Evolutionary conservation across 2,329 filamentous ascomycete genomes (phyloP), one percentile per base, ranked within the genome.

Genomic region (Lachnellula suecica): DNA sequence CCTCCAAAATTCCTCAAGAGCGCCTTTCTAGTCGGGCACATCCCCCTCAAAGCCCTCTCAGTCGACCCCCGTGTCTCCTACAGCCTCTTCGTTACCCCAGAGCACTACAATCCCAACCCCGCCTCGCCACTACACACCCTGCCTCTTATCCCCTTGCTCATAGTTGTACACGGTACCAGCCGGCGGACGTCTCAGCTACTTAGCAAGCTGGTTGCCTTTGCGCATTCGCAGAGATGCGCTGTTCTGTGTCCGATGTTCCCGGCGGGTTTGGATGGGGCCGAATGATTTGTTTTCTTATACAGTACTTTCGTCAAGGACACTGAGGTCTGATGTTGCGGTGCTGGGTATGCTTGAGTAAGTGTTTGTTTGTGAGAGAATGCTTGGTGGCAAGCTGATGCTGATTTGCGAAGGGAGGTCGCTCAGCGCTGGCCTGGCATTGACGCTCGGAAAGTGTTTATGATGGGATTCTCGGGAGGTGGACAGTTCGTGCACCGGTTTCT

Each of bases 401-500:
- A n/a, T n/a, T n/a, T n/a, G n/a, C n/a, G n/a, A n/a, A n/a, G n/a
- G n/a, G 67, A 69, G 54, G 57, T 69, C 4, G 53, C 56, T 8
- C 4, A 25, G 4, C 51, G 63, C 15, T 68, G 64, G 64, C 63
- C 62, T 1, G 66, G 63, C 3, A 64, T 69, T 37, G 56, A 58
- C 2, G 65, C 63, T 3, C 45, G 60, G 4, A 64, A 61, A 35
- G 27, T 68, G 19, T 66, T 62, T 43, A 31, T 69, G 7, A 58
- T 62, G 53, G 68, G 66, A 1, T 69, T 65, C 35, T 67, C 65
- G 6, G 67, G 64, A 0, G 68, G 66, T 19, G 67, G 66, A 2
- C 66, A 70, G 49, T 69, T 69, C 47, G 56, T 57, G 1, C 66
- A 66, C 31, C 59, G 67, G 13, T 67, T 70, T 46, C 49, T 69